Evolutionary conservation across 352 stramenopile species (phyloP).

Genomic region (Thalassiosira sp.): DNA sequence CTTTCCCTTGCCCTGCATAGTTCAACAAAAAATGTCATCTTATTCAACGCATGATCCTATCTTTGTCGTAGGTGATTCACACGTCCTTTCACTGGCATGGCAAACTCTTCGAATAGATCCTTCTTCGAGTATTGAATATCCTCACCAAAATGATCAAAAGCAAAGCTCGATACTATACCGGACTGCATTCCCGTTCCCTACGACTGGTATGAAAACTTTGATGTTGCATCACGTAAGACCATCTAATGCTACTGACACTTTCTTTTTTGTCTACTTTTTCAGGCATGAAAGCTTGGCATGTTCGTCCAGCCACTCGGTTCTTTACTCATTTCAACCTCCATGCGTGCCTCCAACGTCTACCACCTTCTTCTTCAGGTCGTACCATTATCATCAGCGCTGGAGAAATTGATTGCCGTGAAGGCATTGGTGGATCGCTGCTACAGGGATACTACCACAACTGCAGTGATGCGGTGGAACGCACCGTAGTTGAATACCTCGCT

Average conservation of each 20-base stretch:
- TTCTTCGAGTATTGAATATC: not conserved
- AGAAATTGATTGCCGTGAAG: slow-evolving; percentile 95
- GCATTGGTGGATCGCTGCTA: slow-evolving; percentile 59
- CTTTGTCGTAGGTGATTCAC: slow-evolving; percentile 91
- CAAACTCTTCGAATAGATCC: slow-evolving; percentile 57
- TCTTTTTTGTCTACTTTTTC: too few species aligned
- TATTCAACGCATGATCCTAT: slow-evolving; percentile 46
- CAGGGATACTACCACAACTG: slow-evolving; percentile 49
- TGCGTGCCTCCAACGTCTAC: slow-evolving; percentile 28
- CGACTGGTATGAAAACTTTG: slow-evolving; percentile 94
- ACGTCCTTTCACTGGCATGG: slow-evolving; percentile 89
- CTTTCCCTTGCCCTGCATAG: not conserved
- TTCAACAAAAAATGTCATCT: slow-evolving; percentile 1
- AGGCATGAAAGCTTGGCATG: slow-evolving; percentile 93
- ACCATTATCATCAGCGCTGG: slow-evolving; percentile 90
- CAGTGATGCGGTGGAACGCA: slow-evolving; percentile 43
- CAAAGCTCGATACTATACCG: slow-evolving; percentile 20
- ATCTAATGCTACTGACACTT: too few species aligned
- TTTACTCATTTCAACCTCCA: slow-evolving; percentile 91
- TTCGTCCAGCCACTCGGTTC: slow-evolving; percentile 86
- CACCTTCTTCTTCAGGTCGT: not conserved
- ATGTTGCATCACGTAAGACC: too few species aligned
- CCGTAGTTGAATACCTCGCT: slow-evolving; percentile 50
- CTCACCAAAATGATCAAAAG: not conserved
- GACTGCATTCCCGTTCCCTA: slow-evolving; percentile 81